Conservation (phyloP, 768 basidiomycete species). For the Amanita phalloides region DNA sequence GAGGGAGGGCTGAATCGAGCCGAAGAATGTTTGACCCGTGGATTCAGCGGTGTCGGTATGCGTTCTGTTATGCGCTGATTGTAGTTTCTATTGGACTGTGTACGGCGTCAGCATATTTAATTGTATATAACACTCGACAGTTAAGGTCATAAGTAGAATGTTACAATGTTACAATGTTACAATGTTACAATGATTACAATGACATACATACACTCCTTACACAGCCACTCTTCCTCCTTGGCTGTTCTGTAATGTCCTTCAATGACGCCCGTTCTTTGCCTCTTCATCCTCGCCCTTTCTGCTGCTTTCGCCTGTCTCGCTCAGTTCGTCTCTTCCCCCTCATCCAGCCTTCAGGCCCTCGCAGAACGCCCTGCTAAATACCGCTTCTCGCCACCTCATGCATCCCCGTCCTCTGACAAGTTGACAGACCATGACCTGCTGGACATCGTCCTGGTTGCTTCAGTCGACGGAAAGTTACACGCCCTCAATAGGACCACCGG, state of each 20-base stretch:
- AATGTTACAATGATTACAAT: too few relatives aligned
- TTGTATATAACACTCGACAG: conserved; percentile 29
- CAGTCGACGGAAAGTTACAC: conserved; percentile 92
- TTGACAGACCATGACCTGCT: conserved; percentile 50
- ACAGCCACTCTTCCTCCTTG: not conserved
- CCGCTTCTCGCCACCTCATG: conserved; percentile 11
- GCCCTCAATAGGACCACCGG: conserved; percentile 86
- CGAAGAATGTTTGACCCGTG: conserved; percentile 45
- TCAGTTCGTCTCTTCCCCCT: conserved; percentile 18
- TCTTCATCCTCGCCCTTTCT: conserved; percentile 15
- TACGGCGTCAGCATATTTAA: conserved; percentile 28
- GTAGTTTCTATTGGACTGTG: conserved; percentile 29
- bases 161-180: too few relatives aligned
- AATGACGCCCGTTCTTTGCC: conserved; percentile 23
- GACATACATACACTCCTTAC: not conserved
- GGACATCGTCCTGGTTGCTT: conserved; percentile 82
- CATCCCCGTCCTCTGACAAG: conserved; percentile 11
- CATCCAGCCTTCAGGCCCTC: conserved; percentile 14
- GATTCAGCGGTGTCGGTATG: conserved; percentile 48
- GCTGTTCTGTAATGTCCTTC: conserved; percentile 7
- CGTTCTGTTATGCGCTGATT: conserved; percentile 41
- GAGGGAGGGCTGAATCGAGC: conserved; percentile 32
- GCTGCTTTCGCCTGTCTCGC: conserved; percentile 20
- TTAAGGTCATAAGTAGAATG: conserved; percentile 10
- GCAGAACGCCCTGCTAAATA: conserved; percentile 15